Conservation (phyloP, 2,329 filamentous ascomycete genomes). For the Colletotrichum sp. region DNA sequence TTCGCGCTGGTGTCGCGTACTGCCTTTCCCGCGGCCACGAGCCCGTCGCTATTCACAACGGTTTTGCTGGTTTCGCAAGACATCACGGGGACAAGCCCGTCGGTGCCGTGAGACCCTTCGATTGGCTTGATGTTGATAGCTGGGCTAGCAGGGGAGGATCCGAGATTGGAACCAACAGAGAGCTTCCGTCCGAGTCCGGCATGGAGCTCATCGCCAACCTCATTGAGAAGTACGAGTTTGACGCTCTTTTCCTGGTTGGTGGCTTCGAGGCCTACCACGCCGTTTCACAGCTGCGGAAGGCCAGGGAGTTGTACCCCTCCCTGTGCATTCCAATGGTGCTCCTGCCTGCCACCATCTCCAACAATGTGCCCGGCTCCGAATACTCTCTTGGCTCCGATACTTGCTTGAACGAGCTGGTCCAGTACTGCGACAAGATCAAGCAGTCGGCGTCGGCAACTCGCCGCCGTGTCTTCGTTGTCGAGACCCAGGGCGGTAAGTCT, state of each 20-base stretch:
- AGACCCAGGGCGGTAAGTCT: constrained; percentile 94
- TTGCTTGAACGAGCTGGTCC: constrained; percentile 91
- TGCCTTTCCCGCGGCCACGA: constrained; percentile 92
- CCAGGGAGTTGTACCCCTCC: constrained; percentile 76
- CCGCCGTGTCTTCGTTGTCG: constrained; percentile 94
- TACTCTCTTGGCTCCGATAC: constrained; percentile 97
- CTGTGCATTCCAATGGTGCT: constrained; percentile 93
- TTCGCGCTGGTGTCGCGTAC: constrained; percentile 90
- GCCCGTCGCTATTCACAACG: constrained; percentile 92
- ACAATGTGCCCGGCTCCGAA: constrained; percentile 97
- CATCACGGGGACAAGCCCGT: constrained; percentile 86
- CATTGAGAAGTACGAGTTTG: constrained; percentile 86
- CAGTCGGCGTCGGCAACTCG: constrained; percentile 95
- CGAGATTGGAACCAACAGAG: constrained; percentile 97
- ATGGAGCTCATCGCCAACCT: constrained; percentile 82
- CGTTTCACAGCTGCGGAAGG: constrained; percentile 84
- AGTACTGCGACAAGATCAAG: constrained; percentile 97
- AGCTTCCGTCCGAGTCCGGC: constrained; percentile 84
- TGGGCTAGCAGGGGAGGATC: constrained; percentile 98
- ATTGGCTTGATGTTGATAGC: constrained; percentile 92
- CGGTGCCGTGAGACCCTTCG: constrained; percentile 82
- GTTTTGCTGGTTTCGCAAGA: constrained; percentile 90
- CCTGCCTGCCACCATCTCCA: constrained; percentile 95
- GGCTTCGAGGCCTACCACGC: constrained; percentile 98
- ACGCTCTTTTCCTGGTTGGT: constrained; percentile 89